These are phyloP conservation scores for Lentinus brumalis DNA, from an alignment of 768 basidiomycete species.

Conservation along the genomic window DNA sequence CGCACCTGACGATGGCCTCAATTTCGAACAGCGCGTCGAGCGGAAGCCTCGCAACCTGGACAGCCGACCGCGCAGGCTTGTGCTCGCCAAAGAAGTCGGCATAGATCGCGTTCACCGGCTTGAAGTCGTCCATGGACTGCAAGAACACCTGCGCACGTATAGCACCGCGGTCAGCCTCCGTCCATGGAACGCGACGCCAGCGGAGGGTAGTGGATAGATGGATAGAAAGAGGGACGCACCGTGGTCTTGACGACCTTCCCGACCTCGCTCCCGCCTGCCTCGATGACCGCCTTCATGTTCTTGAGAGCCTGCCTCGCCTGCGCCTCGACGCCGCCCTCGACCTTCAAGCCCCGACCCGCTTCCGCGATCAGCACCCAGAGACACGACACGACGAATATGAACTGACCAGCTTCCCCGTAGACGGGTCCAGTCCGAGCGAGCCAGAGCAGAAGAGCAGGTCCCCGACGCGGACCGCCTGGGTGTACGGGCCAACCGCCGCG, in stretches of 20 bases:
- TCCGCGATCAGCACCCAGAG: not conserved
- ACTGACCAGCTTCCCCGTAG: constrained; percentile 64
- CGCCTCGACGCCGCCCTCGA: constrained; percentile 67
- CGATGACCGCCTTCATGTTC: constrained; percentile 83
- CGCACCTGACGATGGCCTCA: constrained; percentile 82
- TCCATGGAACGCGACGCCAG: not conserved
- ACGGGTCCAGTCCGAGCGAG: constrained; percentile 81
- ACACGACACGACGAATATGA: not conserved
- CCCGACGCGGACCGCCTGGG: constrained; percentile 82
- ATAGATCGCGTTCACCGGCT: constrained; percentile 79
- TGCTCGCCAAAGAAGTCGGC: constrained; percentile 83
- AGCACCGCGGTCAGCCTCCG: not conserved
- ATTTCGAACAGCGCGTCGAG: constrained; percentile 92
- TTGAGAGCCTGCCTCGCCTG: constrained; percentile 84
- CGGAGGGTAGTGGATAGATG: constrained; percentile 6
- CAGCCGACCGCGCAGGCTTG: constrained; percentile 90
- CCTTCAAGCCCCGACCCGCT: constrained; percentile 14
- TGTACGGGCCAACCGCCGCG: constrained; percentile 84
- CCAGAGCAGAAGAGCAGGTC: constrained; percentile 90
- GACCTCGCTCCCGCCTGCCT: constrained; percentile 77
- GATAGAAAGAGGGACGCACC: constrained; percentile 46
- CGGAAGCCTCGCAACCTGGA: constrained; percentile 88
- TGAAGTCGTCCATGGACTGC: constrained; percentile 92
- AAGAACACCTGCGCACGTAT: constrained; percentile 72
- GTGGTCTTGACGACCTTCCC: constrained; percentile 91